Conservation (phyloP, 148 eudicot species). For the Rhododendron simsii region DNA sequence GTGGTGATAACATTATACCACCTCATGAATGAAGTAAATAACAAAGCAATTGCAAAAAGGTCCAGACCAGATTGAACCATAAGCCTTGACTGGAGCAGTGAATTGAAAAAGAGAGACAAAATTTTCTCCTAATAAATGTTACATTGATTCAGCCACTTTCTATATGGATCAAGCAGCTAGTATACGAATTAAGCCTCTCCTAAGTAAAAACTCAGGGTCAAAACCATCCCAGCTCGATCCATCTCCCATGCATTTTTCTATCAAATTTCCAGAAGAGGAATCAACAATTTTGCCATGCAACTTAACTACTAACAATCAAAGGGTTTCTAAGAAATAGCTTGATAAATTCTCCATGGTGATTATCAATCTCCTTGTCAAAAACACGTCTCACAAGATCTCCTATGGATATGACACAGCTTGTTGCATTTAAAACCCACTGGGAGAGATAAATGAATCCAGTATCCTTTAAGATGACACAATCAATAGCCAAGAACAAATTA, state of each 20-base stretch:
- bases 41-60: not conserved
- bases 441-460: slow-evolving; percentile 66
- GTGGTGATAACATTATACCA: not conserved
- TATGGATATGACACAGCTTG: slow-evolving; percentile 42
- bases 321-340: slow-evolving; percentile 70
- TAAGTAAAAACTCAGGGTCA: slow-evolving; percentile 71
- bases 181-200: slow-evolving; percentile 22
- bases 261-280: slow-evolving; percentile 18
- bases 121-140: not conserved
- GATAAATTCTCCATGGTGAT: slow-evolving; percentile 62
- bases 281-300: slow-evolving; percentile 44
- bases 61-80: not conserved
- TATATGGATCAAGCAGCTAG: not conserved
- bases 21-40: not conserved
- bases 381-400: slow-evolving; percentile 83
- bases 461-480: no score
- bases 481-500: not conserved
- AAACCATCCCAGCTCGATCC: slow-evolving; percentile 57
- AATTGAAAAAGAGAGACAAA: not conserved
- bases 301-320: slow-evolving; percentile 44
- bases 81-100: not conserved
- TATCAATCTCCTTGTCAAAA: slow-evolving; percentile 95
- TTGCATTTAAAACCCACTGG: slow-evolving; percentile 51
- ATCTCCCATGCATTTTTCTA: slow-evolving; percentile 13
- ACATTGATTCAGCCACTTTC: not conserved